These are phyloP conservation scores for Suillus plorans DNA, from an alignment of 768 basidiomycete genomes.

Conservation along the genomic window DNA sequence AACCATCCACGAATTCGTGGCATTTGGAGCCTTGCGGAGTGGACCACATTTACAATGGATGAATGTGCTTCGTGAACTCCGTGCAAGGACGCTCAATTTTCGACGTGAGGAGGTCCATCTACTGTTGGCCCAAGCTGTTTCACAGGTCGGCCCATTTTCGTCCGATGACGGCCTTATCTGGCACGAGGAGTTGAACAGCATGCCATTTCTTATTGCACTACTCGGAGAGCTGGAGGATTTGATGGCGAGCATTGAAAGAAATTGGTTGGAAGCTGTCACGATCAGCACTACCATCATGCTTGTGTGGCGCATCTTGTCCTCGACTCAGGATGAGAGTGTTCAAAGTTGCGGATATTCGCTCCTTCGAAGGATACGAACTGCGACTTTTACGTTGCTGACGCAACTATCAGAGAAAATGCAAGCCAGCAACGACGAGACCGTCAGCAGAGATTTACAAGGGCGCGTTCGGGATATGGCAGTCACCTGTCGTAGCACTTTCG, in stretches of 20 bases:
- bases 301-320: slow-evolving; percentile 36
- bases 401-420: slow-evolving; percentile 30
- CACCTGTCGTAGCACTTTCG: slow-evolving; percentile 37
- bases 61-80: slow-evolving; percentile 50
- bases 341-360: slow-evolving; percentile 21
- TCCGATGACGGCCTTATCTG: slow-evolving; percentile 26
- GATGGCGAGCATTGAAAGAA: slow-evolving; percentile 35
- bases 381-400: slow-evolving; percentile 36
- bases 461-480: slow-evolving; percentile 38
- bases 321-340: slow-evolving; percentile 14
- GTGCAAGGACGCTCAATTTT: slow-evolving; percentile 38
- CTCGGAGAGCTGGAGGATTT: slow-evolving; percentile 36
- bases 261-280: slow-evolving; percentile 39
- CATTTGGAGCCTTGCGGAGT: slow-evolving; percentile 46
- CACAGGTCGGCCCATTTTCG: slow-evolving; percentile 39
- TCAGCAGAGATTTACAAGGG: slow-evolving; percentile 16
- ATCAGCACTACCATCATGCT: slow-evolving; percentile 36
- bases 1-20: slow-evolving; percentile 44
- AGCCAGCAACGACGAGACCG: slow-evolving; percentile 5
- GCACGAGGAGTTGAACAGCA: slow-evolving; percentile 39
- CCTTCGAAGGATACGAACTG: slow-evolving; percentile 31
- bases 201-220: slow-evolving; percentile 37
- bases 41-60: slow-evolving; percentile 48
- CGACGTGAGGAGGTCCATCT: slow-evolving; percentile 38
- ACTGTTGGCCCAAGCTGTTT: slow-evolving; percentile 43